Percentiles rank a stretch among this genome's conserved stretches.
Evolutionary conservation across 495 filamentous ascomycete genomes (phyloP).

Genomic region (Penicillium coprophilum): DNA sequence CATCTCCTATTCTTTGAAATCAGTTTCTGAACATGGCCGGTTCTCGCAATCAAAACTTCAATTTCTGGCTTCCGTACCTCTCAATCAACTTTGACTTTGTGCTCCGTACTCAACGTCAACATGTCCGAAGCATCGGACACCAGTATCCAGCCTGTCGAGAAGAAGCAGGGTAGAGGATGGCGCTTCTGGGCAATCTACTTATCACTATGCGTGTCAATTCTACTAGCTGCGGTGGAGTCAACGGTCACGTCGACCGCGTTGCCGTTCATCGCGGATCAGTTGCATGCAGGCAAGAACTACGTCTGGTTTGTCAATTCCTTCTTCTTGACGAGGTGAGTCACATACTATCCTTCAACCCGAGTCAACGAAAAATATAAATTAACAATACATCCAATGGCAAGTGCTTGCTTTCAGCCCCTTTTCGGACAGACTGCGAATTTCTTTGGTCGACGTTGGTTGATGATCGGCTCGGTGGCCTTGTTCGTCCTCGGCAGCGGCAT

Average conservation of each 20-base stretch:
- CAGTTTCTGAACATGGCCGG: no score
- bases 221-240: neutral
- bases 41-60: no score
- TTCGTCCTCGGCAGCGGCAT: conserved; percentile 47
- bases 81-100: no score
- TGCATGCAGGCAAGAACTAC: neutral
- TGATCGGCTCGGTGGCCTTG: conserved; percentile 36
- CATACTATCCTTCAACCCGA: no score
- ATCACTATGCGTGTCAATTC: neutral
- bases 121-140: no score
- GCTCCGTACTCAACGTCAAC: no score
- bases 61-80: no score
- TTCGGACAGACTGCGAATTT: conserved; percentile 47
- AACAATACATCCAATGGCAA: no score
- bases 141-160: no score
- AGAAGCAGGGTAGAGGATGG: no score
- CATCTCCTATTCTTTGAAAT: no score
- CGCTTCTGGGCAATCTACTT: neutral
- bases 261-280: neutral
- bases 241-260: neutral
- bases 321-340: neutral
- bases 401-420: conserved; percentile 24
- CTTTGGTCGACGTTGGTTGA: conserved; percentile 50
- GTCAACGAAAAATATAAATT: no score
- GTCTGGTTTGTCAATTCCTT: neutral